phyloP scores from a whole-genome alignment of 2,329 filamentous ascomycete genomes.

The Fulvia fulva region DNA sequence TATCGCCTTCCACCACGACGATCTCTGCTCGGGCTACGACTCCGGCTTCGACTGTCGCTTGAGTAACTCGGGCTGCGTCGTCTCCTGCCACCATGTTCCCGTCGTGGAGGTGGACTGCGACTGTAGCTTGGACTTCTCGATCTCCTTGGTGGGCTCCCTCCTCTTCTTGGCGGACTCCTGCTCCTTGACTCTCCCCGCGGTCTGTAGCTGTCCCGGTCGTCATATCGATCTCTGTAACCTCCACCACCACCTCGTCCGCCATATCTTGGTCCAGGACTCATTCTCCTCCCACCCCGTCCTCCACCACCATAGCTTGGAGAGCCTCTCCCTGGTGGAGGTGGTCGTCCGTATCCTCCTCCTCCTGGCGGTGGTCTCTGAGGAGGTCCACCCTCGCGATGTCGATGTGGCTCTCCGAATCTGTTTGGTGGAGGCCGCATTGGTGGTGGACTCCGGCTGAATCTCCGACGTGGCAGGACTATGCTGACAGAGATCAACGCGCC shows the following conservation, averaged over 20 bases:
- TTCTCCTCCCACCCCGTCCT: constrained; percentile 22
- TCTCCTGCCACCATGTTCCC: constrained; percentile 12
- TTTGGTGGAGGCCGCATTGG: constrained; percentile 60
- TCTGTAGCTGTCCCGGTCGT: constrained; percentile 27
- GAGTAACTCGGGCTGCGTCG: constrained; percentile 12
- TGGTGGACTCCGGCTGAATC: constrained; percentile 76
- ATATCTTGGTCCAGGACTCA: constrained; percentile 26
- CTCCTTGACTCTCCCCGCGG: constrained; percentile 32
- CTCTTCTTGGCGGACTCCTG: constrained; percentile 21
- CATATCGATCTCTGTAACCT: constrained; percentile 28
- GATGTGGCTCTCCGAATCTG: constrained; percentile 40
- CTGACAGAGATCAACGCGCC: constrained; percentile 79
- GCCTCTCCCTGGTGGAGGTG: constrained; percentile 23
- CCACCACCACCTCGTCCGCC: constrained; percentile 27
- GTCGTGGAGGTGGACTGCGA: constrained; percentile 14
- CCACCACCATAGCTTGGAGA: constrained; percentile 21
- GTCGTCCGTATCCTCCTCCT: constrained; percentile 17
- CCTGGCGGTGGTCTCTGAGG: constrained; percentile 4
- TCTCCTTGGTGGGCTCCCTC: constrained; percentile 14
- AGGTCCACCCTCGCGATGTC: constrained; percentile 27
- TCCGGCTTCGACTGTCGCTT: constrained; percentile 20
- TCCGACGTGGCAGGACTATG: constrained; percentile 78
- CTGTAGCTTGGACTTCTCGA: constrained; percentile 24
- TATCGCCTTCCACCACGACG: constrained; percentile 25
- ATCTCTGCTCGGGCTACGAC: constrained; percentile 26